These are phyloP conservation scores for Aureobasidium sp. DNA, from an alignment of 2,329 filamentous ascomycete species.

Conservation along the genomic window DNA sequence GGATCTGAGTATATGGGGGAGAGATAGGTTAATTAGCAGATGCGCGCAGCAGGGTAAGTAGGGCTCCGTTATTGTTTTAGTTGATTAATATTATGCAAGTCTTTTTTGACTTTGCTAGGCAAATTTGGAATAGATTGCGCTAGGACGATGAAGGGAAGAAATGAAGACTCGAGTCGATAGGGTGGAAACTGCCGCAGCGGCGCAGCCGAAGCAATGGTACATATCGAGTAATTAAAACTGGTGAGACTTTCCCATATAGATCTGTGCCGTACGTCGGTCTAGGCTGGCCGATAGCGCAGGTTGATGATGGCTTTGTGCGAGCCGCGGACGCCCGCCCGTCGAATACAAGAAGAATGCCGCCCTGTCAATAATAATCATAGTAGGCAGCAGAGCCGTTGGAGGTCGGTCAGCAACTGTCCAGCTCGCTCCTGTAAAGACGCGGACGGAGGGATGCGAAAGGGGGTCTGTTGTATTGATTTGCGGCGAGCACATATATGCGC, in stretches of 20 bases:
- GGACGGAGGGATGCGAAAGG: no score
- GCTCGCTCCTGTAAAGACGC: no score
- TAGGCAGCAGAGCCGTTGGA: slow-evolving; percentile 1
- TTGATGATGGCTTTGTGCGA: not conserved
- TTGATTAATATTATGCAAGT: slow-evolving; percentile 12
- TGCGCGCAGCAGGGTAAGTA: not conserved
- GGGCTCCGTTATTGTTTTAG: slow-evolving; percentile 8
- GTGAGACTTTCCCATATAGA: slow-evolving; percentile 8
- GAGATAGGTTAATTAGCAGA: slow-evolving; percentile 11
- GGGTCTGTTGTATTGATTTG: no score
- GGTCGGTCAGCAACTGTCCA: slow-evolving; percentile 20
- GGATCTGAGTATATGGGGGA: slow-evolving; percentile 23
- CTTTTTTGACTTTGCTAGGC: slow-evolving; percentile 12
- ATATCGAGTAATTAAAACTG: not conserved
- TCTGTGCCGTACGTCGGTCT: slow-evolving; percentile 18
- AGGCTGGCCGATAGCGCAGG: slow-evolving; percentile 21
- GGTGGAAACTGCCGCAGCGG: slow-evolving; percentile 10
- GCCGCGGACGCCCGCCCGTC: not conserved
- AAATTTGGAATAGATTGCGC: slow-evolving; percentile 10
- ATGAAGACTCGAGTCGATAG: slow-evolving; percentile 11
- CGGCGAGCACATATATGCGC: no score
- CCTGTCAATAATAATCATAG: no score
- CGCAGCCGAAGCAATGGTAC: no score
- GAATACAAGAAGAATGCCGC: no score
- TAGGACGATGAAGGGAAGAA: slow-evolving; percentile 7